Conservation (phyloP, 768 basidiomycete species). For the Trametes maxima region DNA sequence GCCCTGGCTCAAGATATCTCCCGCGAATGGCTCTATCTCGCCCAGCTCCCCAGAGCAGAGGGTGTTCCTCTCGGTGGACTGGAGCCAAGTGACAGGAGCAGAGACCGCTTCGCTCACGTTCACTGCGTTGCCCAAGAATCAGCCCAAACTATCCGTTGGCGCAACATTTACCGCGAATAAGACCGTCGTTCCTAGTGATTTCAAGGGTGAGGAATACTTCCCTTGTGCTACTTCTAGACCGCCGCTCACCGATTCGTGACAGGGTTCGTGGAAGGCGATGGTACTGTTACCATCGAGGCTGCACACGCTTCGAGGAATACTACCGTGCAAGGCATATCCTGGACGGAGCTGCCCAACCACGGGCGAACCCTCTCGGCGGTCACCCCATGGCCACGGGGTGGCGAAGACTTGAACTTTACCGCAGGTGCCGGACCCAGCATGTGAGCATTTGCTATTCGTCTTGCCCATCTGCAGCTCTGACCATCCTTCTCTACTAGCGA, state of each 20-base stretch:
- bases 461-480: background rate
- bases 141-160: conserved; percentile 36
- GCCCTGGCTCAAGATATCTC: conserved; percentile 55
- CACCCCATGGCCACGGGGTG: conserved; percentile 57
- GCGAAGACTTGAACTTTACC: conserved; percentile 56
- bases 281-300: conserved; percentile 70
- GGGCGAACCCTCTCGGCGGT: conserved; percentile 63
- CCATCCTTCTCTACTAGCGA: conserved; percentile 39
- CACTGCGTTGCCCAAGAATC: conserved; percentile 46
- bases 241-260: background rate
- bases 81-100: conserved; percentile 47
- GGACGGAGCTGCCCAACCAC: conserved; percentile 61
- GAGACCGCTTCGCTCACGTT: conserved; percentile 47
- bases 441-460: conserved; percentile 36
- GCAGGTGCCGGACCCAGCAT: conserved; percentile 62
- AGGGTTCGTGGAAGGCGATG: conserved; percentile 68
- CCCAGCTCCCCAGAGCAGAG: conserved; percentile 51
- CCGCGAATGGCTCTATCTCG: conserved; percentile 53
- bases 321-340: conserved; percentile 52
- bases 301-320: conserved; percentile 54
- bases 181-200: conserved; percentile 42
- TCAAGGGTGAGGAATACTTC: conserved; percentile 45
- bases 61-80: conserved; percentile 61
- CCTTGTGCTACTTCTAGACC: no score
- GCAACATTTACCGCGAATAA: conserved; percentile 37